These are phyloP conservation scores for Stromatinia cepivora DNA, from an alignment of 2,329 filamentous ascomycete genomes.

Conservation along the genomic window DNA sequence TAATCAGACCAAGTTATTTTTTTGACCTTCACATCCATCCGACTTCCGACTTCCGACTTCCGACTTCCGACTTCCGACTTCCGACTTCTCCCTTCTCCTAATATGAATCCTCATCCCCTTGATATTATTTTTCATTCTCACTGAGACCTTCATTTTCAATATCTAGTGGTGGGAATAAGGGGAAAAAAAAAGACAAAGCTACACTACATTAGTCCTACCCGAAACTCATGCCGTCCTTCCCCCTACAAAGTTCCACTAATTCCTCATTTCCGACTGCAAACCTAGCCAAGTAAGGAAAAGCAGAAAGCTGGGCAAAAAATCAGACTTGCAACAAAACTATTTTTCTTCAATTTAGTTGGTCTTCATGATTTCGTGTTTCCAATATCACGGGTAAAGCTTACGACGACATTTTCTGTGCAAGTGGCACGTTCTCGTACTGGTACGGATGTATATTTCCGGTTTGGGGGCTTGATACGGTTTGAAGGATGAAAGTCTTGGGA, in stretches of 20 bases:
- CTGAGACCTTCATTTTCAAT: neutral
- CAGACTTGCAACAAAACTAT: conserved; percentile 19
- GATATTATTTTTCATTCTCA: neutral
- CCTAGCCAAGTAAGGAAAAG: conserved; percentile 9
- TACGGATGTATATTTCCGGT: neutral
- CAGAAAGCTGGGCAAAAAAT: conserved; percentile 22
- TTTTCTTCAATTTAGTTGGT: conserved; percentile 10
- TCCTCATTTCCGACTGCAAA: neutral
- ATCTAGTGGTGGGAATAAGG: neutral
- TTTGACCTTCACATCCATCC: too few relatives aligned
- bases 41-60: neutral
- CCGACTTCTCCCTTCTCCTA: neutral
- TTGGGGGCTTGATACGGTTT: neutral
- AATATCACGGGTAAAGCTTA: conserved; percentile 21
- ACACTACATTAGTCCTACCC: neutral
- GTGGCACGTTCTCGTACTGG: neutral
- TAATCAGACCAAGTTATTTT: too few relatives aligned
- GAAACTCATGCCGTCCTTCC: neutral
- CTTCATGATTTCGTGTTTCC: neutral
- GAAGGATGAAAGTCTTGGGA: neutral
- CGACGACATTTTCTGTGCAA: conserved; percentile 9
- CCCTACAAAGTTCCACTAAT: conserved; percentile 7
- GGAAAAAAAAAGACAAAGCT: neutral
- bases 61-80: neutral
- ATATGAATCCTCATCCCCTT: neutral